Conservation (phyloP, 2,329 filamentous ascomycete genomes). For the Epichloe sp. region DNA sequence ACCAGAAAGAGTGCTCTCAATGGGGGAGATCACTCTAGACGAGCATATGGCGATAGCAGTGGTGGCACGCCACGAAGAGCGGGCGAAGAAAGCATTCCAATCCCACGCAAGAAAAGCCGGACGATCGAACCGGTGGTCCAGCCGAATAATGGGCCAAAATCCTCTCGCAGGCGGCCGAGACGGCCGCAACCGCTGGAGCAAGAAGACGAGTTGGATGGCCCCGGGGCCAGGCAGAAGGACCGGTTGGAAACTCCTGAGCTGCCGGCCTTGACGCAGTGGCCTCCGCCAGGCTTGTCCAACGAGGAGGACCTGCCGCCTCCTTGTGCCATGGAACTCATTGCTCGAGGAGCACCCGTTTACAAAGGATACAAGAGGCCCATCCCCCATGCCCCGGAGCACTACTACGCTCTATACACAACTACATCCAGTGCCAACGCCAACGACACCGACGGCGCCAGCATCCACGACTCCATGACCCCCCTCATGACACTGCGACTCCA, state of each 20-base stretch:
- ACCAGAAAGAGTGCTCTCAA: background rate
- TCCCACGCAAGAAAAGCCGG: conserved; percentile 2
- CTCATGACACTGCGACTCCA: conserved; percentile 42
- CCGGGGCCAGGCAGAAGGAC: background rate
- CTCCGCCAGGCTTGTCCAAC: conserved; percentile 35
- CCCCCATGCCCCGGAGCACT: conserved; percentile 40
- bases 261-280: conserved; percentile 31
- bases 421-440: conserved; percentile 28
- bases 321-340: conserved; percentile 44
- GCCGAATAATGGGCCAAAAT: conserved; percentile 5
- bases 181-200: conserved; percentile 23
- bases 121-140: background rate
- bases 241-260: background rate
- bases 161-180: conserved; percentile 28
- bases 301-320: conserved; percentile 38
- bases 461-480: conserved; percentile 42
- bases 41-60: background rate
- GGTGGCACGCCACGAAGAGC: background rate
- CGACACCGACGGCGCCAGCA: conserved; percentile 33
- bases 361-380: conserved; percentile 40
- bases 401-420: conserved; percentile 43
- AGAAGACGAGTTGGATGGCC: background rate
- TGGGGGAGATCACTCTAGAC: background rate
- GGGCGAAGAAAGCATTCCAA: background rate
- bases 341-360: conserved; percentile 42